Evolutionary conservation across 2,329 filamentous ascomycete genomes (phyloP).

Genomic region (Sporothrix pallida): DNA sequence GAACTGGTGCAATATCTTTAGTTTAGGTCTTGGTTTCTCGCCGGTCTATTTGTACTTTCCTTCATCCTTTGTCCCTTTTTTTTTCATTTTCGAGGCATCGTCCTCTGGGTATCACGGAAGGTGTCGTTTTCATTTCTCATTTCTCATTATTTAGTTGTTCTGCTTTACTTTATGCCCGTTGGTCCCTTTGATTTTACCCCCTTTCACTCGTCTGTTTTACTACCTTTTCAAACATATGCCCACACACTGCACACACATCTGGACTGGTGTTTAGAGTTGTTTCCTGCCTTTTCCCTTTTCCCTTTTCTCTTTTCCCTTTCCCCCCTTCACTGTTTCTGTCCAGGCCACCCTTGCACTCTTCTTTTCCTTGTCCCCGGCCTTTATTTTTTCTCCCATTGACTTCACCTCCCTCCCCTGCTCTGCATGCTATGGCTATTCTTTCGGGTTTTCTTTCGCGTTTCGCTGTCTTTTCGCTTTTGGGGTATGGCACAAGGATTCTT

Average conservation of each 20-base stretch:
- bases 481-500: background rate
- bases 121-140: background rate
- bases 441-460: background rate
- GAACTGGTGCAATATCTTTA: background rate
- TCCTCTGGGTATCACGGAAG: background rate
- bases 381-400: background rate
- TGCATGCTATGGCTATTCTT: slow-evolving; percentile 3
- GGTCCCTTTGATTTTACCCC: background rate
- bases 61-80: background rate
- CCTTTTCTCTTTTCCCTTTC: background rate
- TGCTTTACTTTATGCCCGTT: background rate
- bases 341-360: background rate
- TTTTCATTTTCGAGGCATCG: background rate
- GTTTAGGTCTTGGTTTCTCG: background rate
- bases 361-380: background rate
- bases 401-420: too few species aligned
- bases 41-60: background rate
- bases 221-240: background rate
- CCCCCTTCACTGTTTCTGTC: background rate
- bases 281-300: background rate
- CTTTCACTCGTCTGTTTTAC: background rate
- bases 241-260: background rate
- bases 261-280: background rate
- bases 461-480: background rate
- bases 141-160: background rate